Percentiles rank a stretch among this genome's conserved stretches.
Conservation (phyloP, 1,139 yeast genomes). For the Magnusiomyces fungicola region DNA sequence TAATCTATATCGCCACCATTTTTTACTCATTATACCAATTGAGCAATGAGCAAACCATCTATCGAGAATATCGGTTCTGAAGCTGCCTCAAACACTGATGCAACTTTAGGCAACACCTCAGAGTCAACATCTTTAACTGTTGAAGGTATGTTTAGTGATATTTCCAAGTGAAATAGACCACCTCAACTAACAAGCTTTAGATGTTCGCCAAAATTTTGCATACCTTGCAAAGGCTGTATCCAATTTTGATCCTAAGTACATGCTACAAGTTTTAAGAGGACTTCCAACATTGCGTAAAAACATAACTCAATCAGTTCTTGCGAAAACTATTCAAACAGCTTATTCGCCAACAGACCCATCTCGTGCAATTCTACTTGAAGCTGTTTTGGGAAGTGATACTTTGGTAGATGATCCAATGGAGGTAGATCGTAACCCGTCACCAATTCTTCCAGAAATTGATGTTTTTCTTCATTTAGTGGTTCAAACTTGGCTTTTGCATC, state of each 20-base stretch:
- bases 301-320: conserved; percentile 48
- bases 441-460: conserved; percentile 67
- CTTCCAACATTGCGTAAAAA: conserved; percentile 67
- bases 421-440: conserved; percentile 26
- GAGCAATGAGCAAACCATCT: too few relatives aligned
- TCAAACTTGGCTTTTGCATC: conserved; percentile 69
- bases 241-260: conserved; percentile 77
- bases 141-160: conserved; percentile 11
- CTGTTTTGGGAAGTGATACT: conserved; percentile 18
- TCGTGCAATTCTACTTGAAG: conserved; percentile 40
- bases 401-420: conserved; percentile 22
- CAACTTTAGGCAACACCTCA: too few relatives aligned
- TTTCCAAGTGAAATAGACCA: neutral
- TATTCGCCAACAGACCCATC: conserved; percentile 45
- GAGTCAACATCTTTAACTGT: conserved; percentile 14
- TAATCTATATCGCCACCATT: too few relatives aligned
- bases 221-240: conserved; percentile 64
- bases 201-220: conserved; percentile 47
- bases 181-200: conserved; percentile 22
- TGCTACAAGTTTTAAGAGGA: conserved; percentile 79
- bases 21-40: too few relatives aligned
- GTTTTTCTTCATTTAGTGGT: conserved; percentile 70
- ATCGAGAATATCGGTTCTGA: too few relatives aligned
- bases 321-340: conserved; percentile 45
- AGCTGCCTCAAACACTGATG: too few relatives aligned